A percentile compares a stretch with the other conserved stretches of the same genome.
Evolutionary conservation across 352 stramenopile species (phyloP).

Genomic region (Pythium aquatile): DNA sequence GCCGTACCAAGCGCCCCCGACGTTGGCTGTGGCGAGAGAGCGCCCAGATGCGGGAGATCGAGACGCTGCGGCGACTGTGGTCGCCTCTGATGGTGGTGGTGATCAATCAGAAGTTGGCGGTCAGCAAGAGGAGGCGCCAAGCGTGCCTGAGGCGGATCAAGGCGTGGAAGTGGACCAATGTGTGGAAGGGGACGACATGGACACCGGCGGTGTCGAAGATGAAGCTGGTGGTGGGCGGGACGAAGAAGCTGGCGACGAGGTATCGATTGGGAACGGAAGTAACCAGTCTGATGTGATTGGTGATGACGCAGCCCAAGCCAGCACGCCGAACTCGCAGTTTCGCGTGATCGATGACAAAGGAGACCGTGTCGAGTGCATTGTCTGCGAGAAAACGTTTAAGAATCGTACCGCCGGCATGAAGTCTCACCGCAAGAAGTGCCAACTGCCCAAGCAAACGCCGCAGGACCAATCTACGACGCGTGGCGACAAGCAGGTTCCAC

Average conservation of each 20-base stretch:
- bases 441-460: neutral
- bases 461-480: neutral
- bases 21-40: conserved; percentile 4
- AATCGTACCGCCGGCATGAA: conserved; percentile 1
- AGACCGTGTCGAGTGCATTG: conserved; percentile 15
- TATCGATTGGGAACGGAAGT: neutral
- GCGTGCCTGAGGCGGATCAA: neutral
- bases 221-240: neutral
- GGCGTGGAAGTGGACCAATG: neutral
- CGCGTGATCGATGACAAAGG: neutral
- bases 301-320: neutral
- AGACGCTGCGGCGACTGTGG: neutral
- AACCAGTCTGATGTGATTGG: conserved; percentile 4
- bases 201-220: neutral
- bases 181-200: neutral
- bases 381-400: conserved; percentile 13
- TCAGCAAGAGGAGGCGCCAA: neutral
- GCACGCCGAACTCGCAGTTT: conserved; percentile 6
- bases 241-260: neutral
- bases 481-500: neutral
- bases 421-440: conserved; percentile 14
- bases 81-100: neutral
- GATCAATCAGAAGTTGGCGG: neutral
- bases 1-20: neutral
- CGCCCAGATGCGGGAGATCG: neutral